phyloP scores from a whole-genome alignment of 129 eudicot genomes.

The Saposhnikovia divaricata region DNA sequence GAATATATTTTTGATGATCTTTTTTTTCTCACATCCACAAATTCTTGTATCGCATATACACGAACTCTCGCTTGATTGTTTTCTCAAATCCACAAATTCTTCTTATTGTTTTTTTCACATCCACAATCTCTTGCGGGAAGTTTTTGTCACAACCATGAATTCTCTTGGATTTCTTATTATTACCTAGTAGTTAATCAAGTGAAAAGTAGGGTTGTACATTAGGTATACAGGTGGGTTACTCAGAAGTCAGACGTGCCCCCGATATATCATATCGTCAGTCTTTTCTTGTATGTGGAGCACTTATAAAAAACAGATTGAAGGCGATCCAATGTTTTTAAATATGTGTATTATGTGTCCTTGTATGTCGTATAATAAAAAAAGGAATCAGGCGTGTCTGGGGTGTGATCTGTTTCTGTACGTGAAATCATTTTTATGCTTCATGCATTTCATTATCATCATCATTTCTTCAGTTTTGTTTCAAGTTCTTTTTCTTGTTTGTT shows the following conservation, averaged over 20 bases:
- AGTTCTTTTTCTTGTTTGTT: neutral
- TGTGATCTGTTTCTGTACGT: constrained; percentile 2
- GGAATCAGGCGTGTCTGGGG: constrained; percentile 17
- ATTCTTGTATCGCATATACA: too few species aligned
- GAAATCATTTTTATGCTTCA: constrained; percentile 10
- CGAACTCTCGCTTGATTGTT: too few species aligned
- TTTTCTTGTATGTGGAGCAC: neutral
- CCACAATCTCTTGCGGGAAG: too few species aligned
- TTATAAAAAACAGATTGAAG: neutral
- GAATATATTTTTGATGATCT: too few species aligned
- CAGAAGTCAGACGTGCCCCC: constrained; percentile 9
- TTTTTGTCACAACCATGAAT: too few species aligned
- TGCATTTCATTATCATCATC: constrained; percentile 10
- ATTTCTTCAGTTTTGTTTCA: neutral
- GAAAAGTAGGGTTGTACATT: neutral
- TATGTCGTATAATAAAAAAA: constrained; percentile 10
- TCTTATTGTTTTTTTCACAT: too few species aligned
- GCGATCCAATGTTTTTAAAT: neutral
- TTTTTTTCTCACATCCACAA: too few species aligned
- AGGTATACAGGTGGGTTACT: neutral
- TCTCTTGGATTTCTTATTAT: neutral
- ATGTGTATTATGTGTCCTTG: neutral
- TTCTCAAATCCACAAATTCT: too few species aligned
- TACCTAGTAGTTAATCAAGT: neutral
- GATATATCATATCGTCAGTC: neutral